Percentiles rank a stretch among this genome's conserved stretches.
Conservation (phyloP, 2,329 filamentous ascomycete genomes). For the Claviceps quebecensis region DNA sequence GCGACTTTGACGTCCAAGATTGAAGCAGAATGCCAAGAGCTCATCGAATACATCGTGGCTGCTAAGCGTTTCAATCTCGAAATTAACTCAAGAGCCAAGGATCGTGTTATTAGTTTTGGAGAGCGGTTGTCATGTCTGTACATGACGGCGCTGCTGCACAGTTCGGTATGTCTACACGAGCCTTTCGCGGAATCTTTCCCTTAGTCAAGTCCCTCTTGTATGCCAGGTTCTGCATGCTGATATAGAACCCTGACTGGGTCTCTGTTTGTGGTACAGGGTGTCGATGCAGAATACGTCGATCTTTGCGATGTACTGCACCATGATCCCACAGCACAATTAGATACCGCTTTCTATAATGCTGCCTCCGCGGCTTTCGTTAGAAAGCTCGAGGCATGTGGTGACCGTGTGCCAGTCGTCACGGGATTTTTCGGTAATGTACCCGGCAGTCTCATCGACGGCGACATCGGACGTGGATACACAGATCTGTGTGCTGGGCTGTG, state of each 20-base stretch:
- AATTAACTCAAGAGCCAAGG: constrained; percentile 65
- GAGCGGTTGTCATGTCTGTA: constrained; percentile 92
- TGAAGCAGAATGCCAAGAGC: constrained; percentile 63
- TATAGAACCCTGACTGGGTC: constrained; percentile 5
- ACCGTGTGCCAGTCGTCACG: constrained; percentile 65
- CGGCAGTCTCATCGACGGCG: constrained; percentile 72
- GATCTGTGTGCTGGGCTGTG: constrained; percentile 88
- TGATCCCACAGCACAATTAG: constrained; percentile 43
- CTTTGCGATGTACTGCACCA: constrained; percentile 69
- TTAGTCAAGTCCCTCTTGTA: not conserved
- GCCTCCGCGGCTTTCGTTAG: constrained; percentile 47
- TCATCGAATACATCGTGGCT: constrained; percentile 58
- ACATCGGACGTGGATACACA: constrained; percentile 90
- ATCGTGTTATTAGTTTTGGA: constrained; percentile 84
- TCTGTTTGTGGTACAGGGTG: constrained; percentile 35
- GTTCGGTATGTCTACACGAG: constrained; percentile 35
- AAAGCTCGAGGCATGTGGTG: constrained; percentile 50
- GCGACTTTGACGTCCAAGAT: constrained; percentile 51
- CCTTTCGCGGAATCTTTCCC: not conserved
- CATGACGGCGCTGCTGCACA: constrained; percentile 72
- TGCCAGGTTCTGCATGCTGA: constrained; percentile 1
- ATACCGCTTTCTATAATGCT: constrained; percentile 55
- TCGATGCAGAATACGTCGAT: constrained; percentile 82
- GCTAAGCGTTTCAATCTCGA: constrained; percentile 56
- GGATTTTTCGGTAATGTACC: constrained; percentile 93